Evolutionary conservation across 2,329 filamentous ascomycete species (phyloP).

Genomic region (Colletotrichum sp.): DNA sequence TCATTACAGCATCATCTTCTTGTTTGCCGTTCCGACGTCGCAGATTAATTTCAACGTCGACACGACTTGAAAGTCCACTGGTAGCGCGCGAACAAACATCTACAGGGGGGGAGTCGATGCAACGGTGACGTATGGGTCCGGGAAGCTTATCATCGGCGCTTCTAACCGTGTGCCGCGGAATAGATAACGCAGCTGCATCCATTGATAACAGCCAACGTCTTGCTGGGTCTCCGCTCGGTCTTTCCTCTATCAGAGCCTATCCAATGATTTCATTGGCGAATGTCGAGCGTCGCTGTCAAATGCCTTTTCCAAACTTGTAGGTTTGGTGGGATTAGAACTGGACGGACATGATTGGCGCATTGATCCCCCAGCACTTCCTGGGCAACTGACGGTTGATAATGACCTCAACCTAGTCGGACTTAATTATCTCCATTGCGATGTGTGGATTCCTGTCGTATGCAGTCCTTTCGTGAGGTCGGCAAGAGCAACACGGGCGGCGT

Average conservation of each 20-base stretch:
- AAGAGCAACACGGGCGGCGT: background rate
- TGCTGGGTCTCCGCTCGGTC: background rate
- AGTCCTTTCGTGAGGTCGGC: background rate
- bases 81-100: background rate
- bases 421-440: background rate
- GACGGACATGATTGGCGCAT: background rate
- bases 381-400: rapidly evolving
- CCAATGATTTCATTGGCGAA: background rate
- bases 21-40: background rate
- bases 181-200: background rate
- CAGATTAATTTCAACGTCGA: background rate
- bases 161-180: background rate
- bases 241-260: background rate
- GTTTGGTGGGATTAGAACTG: background rate
- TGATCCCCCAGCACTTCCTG: background rate
- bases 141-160: background rate
- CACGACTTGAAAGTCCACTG: background rate
- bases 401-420: background rate
- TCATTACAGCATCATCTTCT: background rate
- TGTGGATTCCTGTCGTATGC: too few relatives aligned
- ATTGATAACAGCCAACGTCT: background rate
- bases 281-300: background rate
- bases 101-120: background rate
- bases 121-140: background rate
- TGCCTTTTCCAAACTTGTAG: background rate